phyloP scores from a whole-genome alignment of 306 rosid species.

The Corylus avellana region DNA sequence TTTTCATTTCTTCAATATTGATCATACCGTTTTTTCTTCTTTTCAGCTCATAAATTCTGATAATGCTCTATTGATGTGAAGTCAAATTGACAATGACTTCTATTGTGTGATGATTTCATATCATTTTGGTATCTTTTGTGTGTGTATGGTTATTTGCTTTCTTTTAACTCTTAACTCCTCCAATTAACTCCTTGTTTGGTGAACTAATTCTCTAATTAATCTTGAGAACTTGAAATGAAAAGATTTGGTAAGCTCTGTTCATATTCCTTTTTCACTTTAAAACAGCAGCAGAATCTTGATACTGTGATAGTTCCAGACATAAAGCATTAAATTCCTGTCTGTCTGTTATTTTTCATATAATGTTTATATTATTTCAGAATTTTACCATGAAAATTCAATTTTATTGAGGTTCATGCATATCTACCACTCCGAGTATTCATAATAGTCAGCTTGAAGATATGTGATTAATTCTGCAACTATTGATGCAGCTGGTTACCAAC shows the following conservation, averaged over 20 bases:
- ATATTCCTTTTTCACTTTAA: not conserved
- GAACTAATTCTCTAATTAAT: not conserved
- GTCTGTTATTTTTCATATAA: not conserved
- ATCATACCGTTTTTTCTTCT: not conserved
- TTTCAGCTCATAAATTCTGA: not conserved
- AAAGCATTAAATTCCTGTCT: not conserved
- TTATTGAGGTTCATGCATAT: not conserved
- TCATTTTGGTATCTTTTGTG: not conserved
- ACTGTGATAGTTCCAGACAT: not conserved
- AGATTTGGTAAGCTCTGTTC: not conserved
- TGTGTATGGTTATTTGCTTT: not conserved
- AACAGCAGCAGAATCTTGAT: not conserved
- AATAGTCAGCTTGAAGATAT: not conserved
- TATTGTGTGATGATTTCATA: not conserved
- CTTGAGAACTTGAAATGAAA: not conserved
- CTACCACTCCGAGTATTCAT: not conserved
- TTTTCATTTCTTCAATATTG: not conserved
- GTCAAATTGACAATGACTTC: not conserved
- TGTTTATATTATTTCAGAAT: too few species aligned
- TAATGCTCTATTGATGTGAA: not conserved
- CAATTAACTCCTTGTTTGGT: not conserved
- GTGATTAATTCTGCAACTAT: not conserved
- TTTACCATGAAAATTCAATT: not conserved
- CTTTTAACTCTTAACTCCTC: not conserved
- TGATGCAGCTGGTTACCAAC: conserved; percentile 85